phyloP scores from a whole-genome alignment of 768 basidiomycete genomes.

The Boletus reticuloceps region DNA sequence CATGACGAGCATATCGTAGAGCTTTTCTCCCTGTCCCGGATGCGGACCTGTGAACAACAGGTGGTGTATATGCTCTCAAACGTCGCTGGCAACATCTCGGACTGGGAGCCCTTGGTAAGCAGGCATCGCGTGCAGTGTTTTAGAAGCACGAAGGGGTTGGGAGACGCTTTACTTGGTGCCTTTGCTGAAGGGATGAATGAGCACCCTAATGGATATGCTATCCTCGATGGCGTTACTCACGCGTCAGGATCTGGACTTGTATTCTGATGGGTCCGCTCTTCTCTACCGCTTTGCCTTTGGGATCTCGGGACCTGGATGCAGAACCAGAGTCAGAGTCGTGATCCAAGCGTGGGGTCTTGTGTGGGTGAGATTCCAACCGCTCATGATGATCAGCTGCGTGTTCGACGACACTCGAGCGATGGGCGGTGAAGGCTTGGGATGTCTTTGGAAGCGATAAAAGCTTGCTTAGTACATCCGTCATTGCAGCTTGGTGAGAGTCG shows the following conservation, averaged over 20 bases:
- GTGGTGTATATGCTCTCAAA: slow-evolving; percentile 57
- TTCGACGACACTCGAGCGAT: slow-evolving; percentile 38
- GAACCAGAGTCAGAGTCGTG: slow-evolving; percentile 67
- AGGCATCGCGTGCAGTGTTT: slow-evolving; percentile 38
- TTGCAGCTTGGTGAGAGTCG: slow-evolving; percentile 7
- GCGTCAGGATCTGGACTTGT: slow-evolving; percentile 42
- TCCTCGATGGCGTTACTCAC: slow-evolving; percentile 25
- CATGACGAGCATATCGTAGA: slow-evolving; percentile 56
- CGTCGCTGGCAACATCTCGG: slow-evolving; percentile 40
- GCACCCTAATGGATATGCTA: neutral
- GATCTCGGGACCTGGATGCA: slow-evolving; percentile 52
- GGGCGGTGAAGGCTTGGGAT: slow-evolving; percentile 47
- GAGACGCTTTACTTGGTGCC: slow-evolving; percentile 3
- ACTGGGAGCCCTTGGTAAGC: slow-evolving; percentile 35
- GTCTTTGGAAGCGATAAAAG: slow-evolving; percentile 50
- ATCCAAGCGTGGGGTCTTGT: slow-evolving; percentile 66
- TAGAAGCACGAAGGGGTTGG: slow-evolving; percentile 30
- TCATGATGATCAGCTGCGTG: slow-evolving; percentile 29
- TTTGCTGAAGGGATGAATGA: slow-evolving; percentile 8
- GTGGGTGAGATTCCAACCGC: slow-evolving; percentile 56
- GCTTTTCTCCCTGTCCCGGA: slow-evolving; percentile 51
- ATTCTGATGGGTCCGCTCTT: slow-evolving; percentile 44
- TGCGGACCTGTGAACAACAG: slow-evolving; percentile 54
- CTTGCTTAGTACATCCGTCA: slow-evolving; percentile 37
- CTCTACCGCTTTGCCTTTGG: slow-evolving; percentile 23